Percentiles rank a stretch among this genome's conserved stretches.
These are phyloP conservation scores for Claviceps digitariae DNA, from an alignment of 2,329 filamentous ascomycete species.

Conservation along the genomic window DNA sequence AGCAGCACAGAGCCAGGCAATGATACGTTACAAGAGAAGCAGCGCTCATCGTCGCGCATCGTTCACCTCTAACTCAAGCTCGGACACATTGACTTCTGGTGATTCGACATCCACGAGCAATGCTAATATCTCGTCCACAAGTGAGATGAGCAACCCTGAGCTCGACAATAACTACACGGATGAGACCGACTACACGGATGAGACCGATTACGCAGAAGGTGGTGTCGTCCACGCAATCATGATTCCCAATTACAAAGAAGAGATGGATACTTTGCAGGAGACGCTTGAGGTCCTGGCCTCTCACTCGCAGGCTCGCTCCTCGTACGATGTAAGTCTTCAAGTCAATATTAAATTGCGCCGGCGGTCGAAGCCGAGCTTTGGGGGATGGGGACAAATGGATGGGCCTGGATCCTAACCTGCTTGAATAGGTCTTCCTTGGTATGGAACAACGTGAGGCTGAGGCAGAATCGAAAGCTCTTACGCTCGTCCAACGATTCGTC, in stretches of 20 bases:
- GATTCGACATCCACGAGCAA: conserved; percentile 32
- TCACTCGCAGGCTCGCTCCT: conserved; percentile 47
- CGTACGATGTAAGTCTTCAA: conserved; percentile 50
- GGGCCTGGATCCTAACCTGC: neutral
- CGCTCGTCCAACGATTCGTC: conserved; percentile 47
- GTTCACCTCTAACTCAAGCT: conserved; percentile 41
- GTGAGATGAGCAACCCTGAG: conserved; percentile 38
- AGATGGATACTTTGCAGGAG: conserved; percentile 52
- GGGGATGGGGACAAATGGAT: neutral
- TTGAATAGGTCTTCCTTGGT: conserved; percentile 49
- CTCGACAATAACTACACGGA: conserved; percentile 34
- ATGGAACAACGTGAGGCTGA: conserved; percentile 58
- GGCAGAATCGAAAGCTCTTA: conserved; percentile 46
- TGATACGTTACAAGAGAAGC: conserved; percentile 32
- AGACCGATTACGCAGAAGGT: conserved; percentile 22
- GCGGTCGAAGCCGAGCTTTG: neutral
- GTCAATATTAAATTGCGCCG: neutral
- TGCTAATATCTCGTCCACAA: conserved; percentile 32
- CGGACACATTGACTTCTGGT: conserved; percentile 38
- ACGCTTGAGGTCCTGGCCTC: conserved; percentile 56
- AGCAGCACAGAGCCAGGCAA: conserved; percentile 28
- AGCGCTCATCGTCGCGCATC: conserved; percentile 36
- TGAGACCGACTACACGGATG: conserved; percentile 9
- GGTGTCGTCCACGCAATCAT: conserved; percentile 52
- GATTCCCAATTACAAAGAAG: conserved; percentile 63